phyloP scores from a whole-genome alignment of 805 yeast genomes.

The Candida sphagnicola region DNA sequence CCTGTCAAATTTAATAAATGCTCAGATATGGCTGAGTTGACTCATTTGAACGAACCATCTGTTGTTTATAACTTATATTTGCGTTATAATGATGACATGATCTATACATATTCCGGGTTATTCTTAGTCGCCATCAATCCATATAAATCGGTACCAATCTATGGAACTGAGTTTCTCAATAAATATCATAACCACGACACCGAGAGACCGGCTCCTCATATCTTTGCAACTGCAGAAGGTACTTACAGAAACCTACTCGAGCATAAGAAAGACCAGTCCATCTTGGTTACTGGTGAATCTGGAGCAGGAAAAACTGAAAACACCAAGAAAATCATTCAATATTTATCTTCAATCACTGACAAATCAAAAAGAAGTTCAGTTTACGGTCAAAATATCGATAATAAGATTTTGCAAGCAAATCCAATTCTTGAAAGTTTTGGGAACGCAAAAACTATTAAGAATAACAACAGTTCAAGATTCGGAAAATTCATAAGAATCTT shows the following conservation, averaged over 20 bases:
- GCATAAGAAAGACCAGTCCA: slow-evolving; percentile 76
- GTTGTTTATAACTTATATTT: slow-evolving; percentile 81
- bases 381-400: slow-evolving; percentile 54
- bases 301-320: slow-evolving; percentile 99
- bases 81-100: slow-evolving; percentile 72
- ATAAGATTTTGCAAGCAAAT: slow-evolving; percentile 85
- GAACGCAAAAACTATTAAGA: slow-evolving; percentile 91
- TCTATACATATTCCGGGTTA: slow-evolving; percentile 92
- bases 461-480: slow-evolving; percentile 92
- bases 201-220: slow-evolving; percentile 67
- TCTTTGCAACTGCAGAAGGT: slow-evolving; percentile 78
- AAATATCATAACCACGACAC: slow-evolving; percentile 44
- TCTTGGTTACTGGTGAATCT: slow-evolving; percentile 96
- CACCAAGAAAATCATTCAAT: slow-evolving; percentile 91
- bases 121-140: slow-evolving; percentile 96
- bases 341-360: slow-evolving; percentile 70
- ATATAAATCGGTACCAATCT: slow-evolving; percentile 69
- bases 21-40: slow-evolving; percentile 92
- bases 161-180: slow-evolving; percentile 54
- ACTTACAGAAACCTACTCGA: slow-evolving; percentile 74
- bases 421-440: slow-evolving; percentile 97
- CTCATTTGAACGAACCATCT: slow-evolving; percentile 91
- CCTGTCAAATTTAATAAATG: slow-evolving; percentile 89
- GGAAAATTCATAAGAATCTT: slow-evolving; percentile 93
- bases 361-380: background rate